phyloP scores from a whole-genome alignment of 768 basidiomycete species.

The Porpolomopsis calyptriformis region DNA sequence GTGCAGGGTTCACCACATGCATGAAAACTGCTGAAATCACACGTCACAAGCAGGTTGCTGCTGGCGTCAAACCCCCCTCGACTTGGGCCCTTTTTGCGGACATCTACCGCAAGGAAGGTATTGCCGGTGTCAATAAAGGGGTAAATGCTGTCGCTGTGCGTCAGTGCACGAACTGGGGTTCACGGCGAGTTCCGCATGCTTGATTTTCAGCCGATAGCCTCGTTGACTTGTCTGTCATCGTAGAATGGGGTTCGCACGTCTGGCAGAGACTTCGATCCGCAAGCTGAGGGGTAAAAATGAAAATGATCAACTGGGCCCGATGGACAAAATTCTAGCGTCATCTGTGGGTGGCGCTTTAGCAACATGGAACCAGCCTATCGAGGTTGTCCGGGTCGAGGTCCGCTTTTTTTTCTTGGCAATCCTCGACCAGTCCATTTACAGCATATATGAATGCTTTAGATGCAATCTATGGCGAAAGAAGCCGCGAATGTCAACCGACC shows the following conservation, averaged over 20 bases:
- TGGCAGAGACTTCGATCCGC: constrained; percentile 76
- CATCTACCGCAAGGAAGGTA: constrained; percentile 87
- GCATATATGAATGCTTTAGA: constrained; percentile 37
- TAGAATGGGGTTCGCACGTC: constrained; percentile 93
- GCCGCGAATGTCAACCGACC: constrained; percentile 71
- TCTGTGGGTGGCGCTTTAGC: constrained; percentile 89
- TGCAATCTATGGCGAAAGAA: constrained; percentile 97
- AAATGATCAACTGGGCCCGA: constrained; percentile 56
- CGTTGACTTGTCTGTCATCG: neutral
- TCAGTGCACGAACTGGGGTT: constrained; percentile 91
- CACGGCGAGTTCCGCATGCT: constrained; percentile 43
- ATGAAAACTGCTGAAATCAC: constrained; percentile 99
- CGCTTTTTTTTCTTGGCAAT: constrained; percentile 7
- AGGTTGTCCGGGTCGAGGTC: constrained; percentile 94
- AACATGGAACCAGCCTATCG: constrained; percentile 99
- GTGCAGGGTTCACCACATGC: constrained; percentile 89
- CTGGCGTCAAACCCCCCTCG: constrained; percentile 77
- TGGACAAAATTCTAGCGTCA: constrained; percentile 84
- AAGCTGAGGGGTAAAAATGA: constrained; percentile 71
- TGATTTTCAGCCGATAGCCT: neutral
- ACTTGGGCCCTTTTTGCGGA: constrained; percentile 94
- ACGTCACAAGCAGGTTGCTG: constrained; percentile 80
- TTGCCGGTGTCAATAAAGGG: constrained; percentile 97
- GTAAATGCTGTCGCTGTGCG: constrained; percentile 91
- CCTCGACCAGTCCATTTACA: neutral